Evolutionary conservation across 495 filamentous ascomycete genomes (phyloP), one percentile per base, ranked within the genome.

Genomic region (Peziza echinospora): DNA sequence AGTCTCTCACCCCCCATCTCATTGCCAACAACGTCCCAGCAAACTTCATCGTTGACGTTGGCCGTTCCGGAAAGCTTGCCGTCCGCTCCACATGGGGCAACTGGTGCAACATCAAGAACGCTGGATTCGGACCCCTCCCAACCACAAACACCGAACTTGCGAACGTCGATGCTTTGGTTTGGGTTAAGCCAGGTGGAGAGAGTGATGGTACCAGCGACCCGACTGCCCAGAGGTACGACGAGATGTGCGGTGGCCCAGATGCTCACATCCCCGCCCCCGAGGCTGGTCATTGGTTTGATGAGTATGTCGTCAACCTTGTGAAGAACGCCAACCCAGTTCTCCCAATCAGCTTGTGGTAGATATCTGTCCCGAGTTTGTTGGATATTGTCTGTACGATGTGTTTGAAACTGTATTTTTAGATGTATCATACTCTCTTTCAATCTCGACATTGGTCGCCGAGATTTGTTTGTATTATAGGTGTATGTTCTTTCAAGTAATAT

Each of bases 131-230:
- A 50, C 62, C 61, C 34, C 67, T 67, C 9, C 67, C 69, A 0
- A 70, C 71, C 5, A 65, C 65, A 2, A 51, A 68, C 26, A 75
- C 71, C 2, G 67, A 69, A 13, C 61, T 71, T 51, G 52, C 54
- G n/a, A 60, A 66, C 19, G 60, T 64, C 24, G 72, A 76, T 58
- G 64, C 72, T 24, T 68, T 75, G 51, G 71, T 74, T 47, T 75
- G 71, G 72, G 64, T 71, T 25, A 75, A 74, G 62, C 72, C 71
- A 11, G 72, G 72, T 45, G 71, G 70, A 41, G 72, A 76, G 53
- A 64, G 63, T 39, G 72, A 75, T 53, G 72, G 72, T 45, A 76
- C 72, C 9, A 67, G 61, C 9, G 58, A 73, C 47, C 54, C 49
- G 3, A 54, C 55, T 8, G 59, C 68, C 1, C 34, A 58, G 37